Conservation (phyloP, 306 rosid species). For the Quercus berberidifolia region DNA sequence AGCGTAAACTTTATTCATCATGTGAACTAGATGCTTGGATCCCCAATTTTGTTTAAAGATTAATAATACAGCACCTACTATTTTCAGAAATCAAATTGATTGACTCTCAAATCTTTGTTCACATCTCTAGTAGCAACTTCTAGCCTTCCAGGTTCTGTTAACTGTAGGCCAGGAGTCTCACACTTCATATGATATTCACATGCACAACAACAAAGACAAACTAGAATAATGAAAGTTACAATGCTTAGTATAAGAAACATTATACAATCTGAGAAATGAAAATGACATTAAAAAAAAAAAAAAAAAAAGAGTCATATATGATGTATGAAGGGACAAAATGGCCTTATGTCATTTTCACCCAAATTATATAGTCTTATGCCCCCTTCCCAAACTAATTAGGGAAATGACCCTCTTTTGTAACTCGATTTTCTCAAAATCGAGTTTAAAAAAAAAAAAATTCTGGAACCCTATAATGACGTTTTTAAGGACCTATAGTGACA, state of each 20-base stretch:
- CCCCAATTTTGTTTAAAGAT: background rate
- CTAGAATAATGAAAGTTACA: background rate
- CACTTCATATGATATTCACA: background rate
- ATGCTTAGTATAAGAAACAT: background rate
- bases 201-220: background rate
- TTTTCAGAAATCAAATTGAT: background rate
- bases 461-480: no score
- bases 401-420: no score
- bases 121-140: background rate
- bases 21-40: background rate
- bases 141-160: background rate
- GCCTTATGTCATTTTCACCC: no score
- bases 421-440: no score
- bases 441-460: no score
- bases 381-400: no score
- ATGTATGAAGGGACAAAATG: no score
- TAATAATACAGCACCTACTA: background rate
- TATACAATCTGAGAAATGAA: no score
- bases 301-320: no score
- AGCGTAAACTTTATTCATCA: background rate
- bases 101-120: background rate
- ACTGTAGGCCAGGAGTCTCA: background rate
- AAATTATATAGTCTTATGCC: no score
- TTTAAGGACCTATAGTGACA: no score
- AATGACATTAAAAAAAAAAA: no score